phyloP scores from a whole-genome alignment of 805 yeast genomes.

The Kregervanrija delftensis region DNA sequence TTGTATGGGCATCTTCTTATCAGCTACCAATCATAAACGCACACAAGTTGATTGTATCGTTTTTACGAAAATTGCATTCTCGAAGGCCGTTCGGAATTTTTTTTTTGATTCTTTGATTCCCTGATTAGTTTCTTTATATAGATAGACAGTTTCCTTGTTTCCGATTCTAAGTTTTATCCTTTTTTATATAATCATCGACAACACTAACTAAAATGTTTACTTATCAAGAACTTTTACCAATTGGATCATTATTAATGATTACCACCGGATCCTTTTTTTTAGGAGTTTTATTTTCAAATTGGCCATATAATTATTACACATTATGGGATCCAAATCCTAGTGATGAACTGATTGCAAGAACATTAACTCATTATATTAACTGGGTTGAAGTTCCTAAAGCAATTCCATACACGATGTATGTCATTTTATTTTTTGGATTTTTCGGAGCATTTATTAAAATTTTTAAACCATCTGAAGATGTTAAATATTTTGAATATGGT shows the following conservation, averaged over 20 bases:
- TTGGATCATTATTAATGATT: slow-evolving; percentile 21
- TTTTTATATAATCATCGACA: neutral
- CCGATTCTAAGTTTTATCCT: neutral
- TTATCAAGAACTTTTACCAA: slow-evolving; percentile 29
- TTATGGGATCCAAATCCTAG: slow-evolving; percentile 55
- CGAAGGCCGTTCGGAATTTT: neutral
- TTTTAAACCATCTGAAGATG: slow-evolving; percentile 80
- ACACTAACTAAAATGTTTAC: slow-evolving; percentile 16
- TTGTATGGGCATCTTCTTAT: too few species aligned
- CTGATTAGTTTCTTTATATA: neutral
- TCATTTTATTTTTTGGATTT: slow-evolving; percentile 56
- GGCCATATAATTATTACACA: slow-evolving; percentile 74
- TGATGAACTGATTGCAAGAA: slow-evolving; percentile 43
- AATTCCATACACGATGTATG: slow-evolving; percentile 57
- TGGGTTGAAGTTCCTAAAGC: slow-evolving; percentile 63
- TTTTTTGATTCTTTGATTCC: neutral
- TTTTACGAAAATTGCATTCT: neutral
- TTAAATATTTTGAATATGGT: slow-evolving; percentile 86
- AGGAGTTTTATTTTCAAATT: slow-evolving; percentile 72
- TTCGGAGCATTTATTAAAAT: slow-evolving; percentile 69
- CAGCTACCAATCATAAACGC: too few species aligned
- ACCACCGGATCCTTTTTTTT: slow-evolving; percentile 62
- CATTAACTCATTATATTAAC: slow-evolving; percentile 59
- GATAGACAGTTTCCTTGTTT: neutral
- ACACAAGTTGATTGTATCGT: neutral